Base-by-base conservation (phyloP, 352 stramenopile genomes). In the Saprolegnia parasitica region DNA sequence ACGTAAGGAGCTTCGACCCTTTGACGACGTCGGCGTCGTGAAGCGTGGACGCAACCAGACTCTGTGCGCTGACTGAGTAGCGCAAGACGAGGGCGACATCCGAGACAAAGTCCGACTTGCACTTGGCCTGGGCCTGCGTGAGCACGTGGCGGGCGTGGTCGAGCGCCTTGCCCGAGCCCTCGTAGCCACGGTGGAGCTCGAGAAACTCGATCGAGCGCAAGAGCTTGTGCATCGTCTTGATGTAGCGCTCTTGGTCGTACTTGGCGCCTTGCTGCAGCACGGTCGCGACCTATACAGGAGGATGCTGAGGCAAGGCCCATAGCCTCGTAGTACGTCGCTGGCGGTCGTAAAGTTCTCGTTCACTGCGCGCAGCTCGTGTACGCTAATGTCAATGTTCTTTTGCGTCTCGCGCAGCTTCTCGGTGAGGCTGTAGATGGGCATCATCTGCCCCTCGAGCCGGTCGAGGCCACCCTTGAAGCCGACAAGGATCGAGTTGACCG, bases 351-450 rank as follows among this genome's bases (percentile, higher is more conserved):
- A 91, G 62, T 90, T 91, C 58, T 89, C 76, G 62, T 91, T 82
- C 61, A 93, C 83, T 52, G 77, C 75, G 3, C 75, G 78, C 62
- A 94, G 68, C 71, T 91, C 81, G 35, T 81, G 77, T 23, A 94
- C 84, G 49, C 84, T 91, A 10, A 89, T 63, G 55, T 94, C 86
- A 35, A 94, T 94, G 60, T 92, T 94, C 73, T 87, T 86, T 68
- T 94, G 86, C 20, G 83, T 91, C 68, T 81, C 81, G 66, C 83
- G 81, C 21, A 93, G 78, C 71, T 84, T 81, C 71, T 91, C 83
- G 0, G 86, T 93, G 73, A 93, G 82, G 57, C 87, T 89, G 76
- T 93, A 93, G 68, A 93, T 85, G 26, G 85, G 83, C 65, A 89
- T 74, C 85, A 91, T 93, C 74, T 93, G 81, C 26, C 76, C 73